These are phyloP conservation scores for Leishmania major DNA, from an alignment of 208 protist species.

Conservation along the genomic window DNA sequence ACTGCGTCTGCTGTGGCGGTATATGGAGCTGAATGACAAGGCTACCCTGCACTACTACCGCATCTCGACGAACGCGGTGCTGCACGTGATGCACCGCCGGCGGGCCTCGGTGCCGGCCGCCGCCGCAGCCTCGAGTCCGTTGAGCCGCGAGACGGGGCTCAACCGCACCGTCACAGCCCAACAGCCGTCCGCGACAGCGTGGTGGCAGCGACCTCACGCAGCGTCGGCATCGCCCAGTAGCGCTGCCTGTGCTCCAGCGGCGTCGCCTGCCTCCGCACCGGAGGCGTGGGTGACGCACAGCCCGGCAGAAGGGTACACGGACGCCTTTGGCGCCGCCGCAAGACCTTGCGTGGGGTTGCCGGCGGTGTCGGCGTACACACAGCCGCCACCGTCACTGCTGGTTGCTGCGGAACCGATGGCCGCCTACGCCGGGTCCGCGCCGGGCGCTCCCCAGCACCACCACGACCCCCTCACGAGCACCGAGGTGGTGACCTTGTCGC, in stretches of 20 bases:
- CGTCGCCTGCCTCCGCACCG: not conserved
- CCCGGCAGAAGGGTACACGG: slow-evolving; percentile 8
- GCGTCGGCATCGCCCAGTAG: not conserved
- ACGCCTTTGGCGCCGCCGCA: slow-evolving; percentile 4
- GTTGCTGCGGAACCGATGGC: not conserved
- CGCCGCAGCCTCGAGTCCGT: not conserved
- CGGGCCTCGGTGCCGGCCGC: slow-evolving; percentile 13
- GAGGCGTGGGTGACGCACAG: not conserved
- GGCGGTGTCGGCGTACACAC: slow-evolving; percentile 1
- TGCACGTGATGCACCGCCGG: slow-evolving; percentile 43
- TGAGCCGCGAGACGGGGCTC: not conserved
- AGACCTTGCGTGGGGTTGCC: not conserved
- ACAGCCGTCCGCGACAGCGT: slow-evolving; percentile 10
- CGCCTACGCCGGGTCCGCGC: not conserved
- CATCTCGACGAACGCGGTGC: slow-evolving; percentile 73
- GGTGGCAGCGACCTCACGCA: slow-evolving; percentile 19
- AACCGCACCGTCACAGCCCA: not conserved
- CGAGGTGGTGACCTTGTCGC: slow-evolving; percentile 13
- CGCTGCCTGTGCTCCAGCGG: not conserved
- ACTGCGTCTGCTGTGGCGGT: slow-evolving; percentile 81
- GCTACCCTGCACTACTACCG: slow-evolving; percentile 85
- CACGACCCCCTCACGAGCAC: slow-evolving; percentile 19
- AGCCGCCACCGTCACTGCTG: slow-evolving; percentile 10
- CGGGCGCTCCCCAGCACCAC: not conserved
- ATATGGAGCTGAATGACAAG: slow-evolving; percentile 87